Evolutionary conservation across 176 grass and related monocot genomes (phyloP), one percentile per base, ranked within the genome.

Genomic region (Olyra latifolia): DNA sequence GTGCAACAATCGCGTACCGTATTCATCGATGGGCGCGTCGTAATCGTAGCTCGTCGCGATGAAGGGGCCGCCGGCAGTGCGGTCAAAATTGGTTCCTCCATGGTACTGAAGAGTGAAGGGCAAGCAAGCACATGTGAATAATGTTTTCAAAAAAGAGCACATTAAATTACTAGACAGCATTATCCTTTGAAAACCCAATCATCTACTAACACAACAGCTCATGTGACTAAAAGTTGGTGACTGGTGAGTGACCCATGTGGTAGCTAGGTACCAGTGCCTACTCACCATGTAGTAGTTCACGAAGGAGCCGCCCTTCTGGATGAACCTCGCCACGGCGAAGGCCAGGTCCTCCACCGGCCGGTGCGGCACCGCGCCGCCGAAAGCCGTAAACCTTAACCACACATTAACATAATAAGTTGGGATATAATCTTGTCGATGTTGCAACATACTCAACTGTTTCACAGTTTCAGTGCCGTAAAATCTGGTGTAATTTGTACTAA

Each of bases 251-350:
- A 69, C 10, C 66, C 60, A 49, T 46, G 47, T 57, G 86, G 50
- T 4, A 2, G 72, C 46, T 46, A 22, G 30, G 13, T 60, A 76
- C 23, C 22, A 19, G 22, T 45, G 50, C 16, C 81, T 35, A 35
- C 32, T 88, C 78, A 99, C 96, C 96, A 99, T 99, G 83, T 99
- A 99, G 84, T 99, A 99, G 76, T 99, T 99, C 22, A 99, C 84
- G 72, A 91, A 99, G 23, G 96, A 99, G 55, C 96, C 96, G 16
- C 96, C 96, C 80, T 95, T 99, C 83, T 93, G 90, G 41, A 99
- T 63, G 83, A 93, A 99, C 74, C 90, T 87, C 66, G 96, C 88
- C 29, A 99, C 88, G 49, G 88, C 90, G 88, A 95, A 99, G n/a
- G 96, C 92, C 77, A 99, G 54, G 59, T 99, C 96, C 84, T 99